Percentiles rank a stretch among this genome's conserved stretches.
Evolutionary conservation across 257 asterid species (phyloP).

Genomic region (Solanum rostratum): DNA sequence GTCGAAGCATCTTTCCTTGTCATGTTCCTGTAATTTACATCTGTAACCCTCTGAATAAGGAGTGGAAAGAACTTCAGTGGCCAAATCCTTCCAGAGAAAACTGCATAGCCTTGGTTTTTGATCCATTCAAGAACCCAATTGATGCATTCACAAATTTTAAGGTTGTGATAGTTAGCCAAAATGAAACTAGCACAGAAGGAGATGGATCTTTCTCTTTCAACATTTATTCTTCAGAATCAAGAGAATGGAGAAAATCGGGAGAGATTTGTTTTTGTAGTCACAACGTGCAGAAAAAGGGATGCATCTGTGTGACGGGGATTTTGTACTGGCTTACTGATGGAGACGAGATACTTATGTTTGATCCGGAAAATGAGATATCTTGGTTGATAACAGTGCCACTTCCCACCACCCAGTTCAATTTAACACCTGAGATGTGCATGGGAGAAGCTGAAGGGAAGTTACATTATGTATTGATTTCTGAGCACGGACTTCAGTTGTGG

Average conservation of each 20-base stretch:
- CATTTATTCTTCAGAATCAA: conserved; percentile 32
- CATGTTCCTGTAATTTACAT: conserved; percentile 21
- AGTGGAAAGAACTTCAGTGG: conserved; percentile 32
- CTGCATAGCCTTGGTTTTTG: conserved; percentile 43
- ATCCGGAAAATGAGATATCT: conserved; percentile 32
- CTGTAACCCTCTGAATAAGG: conserved; percentile 62
- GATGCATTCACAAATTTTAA: conserved; percentile 31
- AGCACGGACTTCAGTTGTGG: conserved; percentile 53
- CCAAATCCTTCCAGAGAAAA: conserved; percentile 18
- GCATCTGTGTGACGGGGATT: conserved; percentile 24
- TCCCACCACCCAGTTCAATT: conserved; percentile 15
- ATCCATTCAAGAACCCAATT: conserved; percentile 18
- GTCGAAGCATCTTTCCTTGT: conserved; percentile 42
- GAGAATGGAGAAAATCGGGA: conserved; percentile 32
- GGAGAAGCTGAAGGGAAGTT: conserved; percentile 47
- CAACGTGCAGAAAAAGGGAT: conserved; percentile 24
- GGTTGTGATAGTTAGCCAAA: conserved; percentile 26
- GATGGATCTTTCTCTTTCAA: conserved; percentile 25
- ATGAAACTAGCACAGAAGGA: neutral
- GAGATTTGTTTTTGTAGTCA: conserved; percentile 24
- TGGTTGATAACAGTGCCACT: conserved; percentile 37
- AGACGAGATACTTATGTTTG: conserved; percentile 43
- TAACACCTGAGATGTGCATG: conserved; percentile 38
- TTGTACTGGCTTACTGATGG: conserved; percentile 59
- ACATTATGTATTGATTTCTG: conserved; percentile 27